Conservation (phyloP, 192 early-diverging fungal genomes). For the Chytriomyces sp. region DNA sequence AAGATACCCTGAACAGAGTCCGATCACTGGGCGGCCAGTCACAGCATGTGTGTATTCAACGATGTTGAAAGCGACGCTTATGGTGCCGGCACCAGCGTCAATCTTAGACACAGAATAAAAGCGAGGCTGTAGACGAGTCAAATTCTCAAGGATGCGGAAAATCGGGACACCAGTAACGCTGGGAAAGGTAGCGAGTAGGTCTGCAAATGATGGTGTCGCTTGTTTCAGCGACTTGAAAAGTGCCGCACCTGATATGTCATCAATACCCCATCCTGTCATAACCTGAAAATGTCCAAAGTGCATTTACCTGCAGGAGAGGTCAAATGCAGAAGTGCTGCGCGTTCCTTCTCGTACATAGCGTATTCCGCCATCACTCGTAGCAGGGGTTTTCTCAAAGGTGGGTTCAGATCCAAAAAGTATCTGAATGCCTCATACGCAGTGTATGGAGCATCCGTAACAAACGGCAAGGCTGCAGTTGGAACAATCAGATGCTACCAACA, state of each 20-base stretch:
- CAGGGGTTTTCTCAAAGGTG: conserved; percentile 75
- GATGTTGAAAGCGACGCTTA: conserved; percentile 88
- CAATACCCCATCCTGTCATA: not conserved
- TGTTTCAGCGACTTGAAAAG: conserved; percentile 27
- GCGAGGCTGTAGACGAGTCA: conserved; percentile 80
- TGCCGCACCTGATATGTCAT: conserved; percentile 45
- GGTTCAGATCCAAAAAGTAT: conserved; percentile 76
- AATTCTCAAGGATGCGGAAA: conserved; percentile 71
- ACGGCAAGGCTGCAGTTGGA: conserved; percentile 25
- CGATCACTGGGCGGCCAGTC: conserved; percentile 44
- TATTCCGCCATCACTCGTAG: conserved; percentile 69
- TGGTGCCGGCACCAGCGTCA: conserved; percentile 38
- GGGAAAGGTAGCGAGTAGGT: conserved; percentile 80
- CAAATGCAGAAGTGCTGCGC: conserved; percentile 75
- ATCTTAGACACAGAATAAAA: conserved; percentile 86
- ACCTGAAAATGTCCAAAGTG: no score
- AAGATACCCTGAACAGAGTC: conserved; percentile 81
- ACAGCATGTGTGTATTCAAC: conserved; percentile 51
- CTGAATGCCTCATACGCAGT: conserved; percentile 65
- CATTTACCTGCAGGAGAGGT: conserved; percentile 71
- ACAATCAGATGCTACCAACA: conserved; percentile 1
- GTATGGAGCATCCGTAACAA: conserved; percentile 20
- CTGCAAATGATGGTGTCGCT: conserved; percentile 69
- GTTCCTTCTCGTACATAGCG: conserved; percentile 68
- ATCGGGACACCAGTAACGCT: conserved; percentile 65